Base-by-base conservation (phyloP, 305 asterid genomes). In the Solanum hybrid region DNA sequence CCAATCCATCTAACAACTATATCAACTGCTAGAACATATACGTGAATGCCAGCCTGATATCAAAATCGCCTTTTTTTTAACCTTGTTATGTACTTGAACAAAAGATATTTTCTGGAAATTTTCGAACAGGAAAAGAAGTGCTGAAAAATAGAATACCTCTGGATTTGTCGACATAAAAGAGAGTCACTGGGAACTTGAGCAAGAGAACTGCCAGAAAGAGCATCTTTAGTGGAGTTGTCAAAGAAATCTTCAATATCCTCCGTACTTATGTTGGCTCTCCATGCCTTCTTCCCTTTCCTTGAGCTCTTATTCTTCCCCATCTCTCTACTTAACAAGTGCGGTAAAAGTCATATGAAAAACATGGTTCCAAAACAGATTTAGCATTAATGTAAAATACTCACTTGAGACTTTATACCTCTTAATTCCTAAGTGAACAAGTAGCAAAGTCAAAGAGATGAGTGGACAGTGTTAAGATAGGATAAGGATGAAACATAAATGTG, bases 241-340 rank as follows among this genome's bases (percentile, higher is more conserved):
- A 92, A 96, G 93, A 86, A 97, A 51, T 97, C 98, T 68, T 97
- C 98, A 29, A 97, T 89, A 20, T 97, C 99, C 79, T 95, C 95
- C 0, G 98, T 96, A 94, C 97, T 97, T 24, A 97, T 97, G 90
- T 97, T 97, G 26, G 98, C 98, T 89, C 99, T 95, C 99, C 99
- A 97, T 80, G 90, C 99, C 94, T 97, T 97, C 94, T 97, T 97
- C 37, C 99, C 98, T 84, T 97, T 97, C 92, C 99, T 93, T 24
- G 99, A 97, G 89, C 93, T 91, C 92, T 96, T 97, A 90, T 73
- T 95, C 94, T 97, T 97, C 80, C 99, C 99, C 99, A 97, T 97
- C 68, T 13, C 39, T 87, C 81, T 75, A 75, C 20, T 24, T 68
- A 20, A 61, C 72, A 61, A 61, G 5, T 61, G 72, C 1, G 11